Conservation (phyloP, 495 filamentous ascomycete species). For the Clohesyomyces aquaticus region DNA sequence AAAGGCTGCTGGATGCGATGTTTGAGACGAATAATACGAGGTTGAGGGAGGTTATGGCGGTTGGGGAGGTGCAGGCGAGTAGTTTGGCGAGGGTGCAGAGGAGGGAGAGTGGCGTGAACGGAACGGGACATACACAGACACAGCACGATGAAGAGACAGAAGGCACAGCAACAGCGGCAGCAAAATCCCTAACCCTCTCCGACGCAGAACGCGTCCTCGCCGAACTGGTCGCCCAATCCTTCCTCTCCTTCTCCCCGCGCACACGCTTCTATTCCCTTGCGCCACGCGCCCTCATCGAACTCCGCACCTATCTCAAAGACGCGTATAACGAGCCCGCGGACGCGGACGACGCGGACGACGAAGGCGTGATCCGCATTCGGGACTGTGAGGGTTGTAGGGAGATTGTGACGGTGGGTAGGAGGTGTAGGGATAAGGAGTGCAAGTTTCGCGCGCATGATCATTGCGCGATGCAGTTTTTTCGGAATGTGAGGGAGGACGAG, state of each 20-base stretch:
- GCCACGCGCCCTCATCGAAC: conserved; percentile 79
- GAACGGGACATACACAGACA: too few relatives aligned
- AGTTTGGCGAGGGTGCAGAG: conserved; percentile 51
- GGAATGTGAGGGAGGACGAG: not conserved
- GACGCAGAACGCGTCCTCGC: conserved; percentile 75
- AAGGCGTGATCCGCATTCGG: conserved; percentile 67
- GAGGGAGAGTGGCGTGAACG: too few relatives aligned
- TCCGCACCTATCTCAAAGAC: conserved; percentile 76
- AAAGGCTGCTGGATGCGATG: conserved; percentile 87
- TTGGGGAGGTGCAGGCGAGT: conserved; percentile 76
- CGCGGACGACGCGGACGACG: conserved; percentile 56
- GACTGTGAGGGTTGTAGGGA: conserved; percentile 87
- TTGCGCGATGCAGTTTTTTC: conserved; percentile 14
- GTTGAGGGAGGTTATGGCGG: conserved; percentile 75
- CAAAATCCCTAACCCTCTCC: conserved; percentile 68
- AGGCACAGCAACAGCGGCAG: conserved; percentile 42
- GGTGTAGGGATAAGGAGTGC: conserved; percentile 50
- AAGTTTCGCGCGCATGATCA: conserved; percentile 21
- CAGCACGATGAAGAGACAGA: conserved; percentile 46
- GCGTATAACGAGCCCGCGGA: conserved; percentile 77
- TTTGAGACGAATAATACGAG: conserved; percentile 83
- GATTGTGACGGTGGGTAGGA: conserved; percentile 69
- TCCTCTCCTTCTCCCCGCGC: conserved; percentile 72
- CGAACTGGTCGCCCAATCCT: conserved; percentile 75
- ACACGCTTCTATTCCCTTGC: conserved; percentile 75